Conservation (phyloP, 2,329 filamentous ascomycete species). For the Aspergillus novofumigatus region DNA sequence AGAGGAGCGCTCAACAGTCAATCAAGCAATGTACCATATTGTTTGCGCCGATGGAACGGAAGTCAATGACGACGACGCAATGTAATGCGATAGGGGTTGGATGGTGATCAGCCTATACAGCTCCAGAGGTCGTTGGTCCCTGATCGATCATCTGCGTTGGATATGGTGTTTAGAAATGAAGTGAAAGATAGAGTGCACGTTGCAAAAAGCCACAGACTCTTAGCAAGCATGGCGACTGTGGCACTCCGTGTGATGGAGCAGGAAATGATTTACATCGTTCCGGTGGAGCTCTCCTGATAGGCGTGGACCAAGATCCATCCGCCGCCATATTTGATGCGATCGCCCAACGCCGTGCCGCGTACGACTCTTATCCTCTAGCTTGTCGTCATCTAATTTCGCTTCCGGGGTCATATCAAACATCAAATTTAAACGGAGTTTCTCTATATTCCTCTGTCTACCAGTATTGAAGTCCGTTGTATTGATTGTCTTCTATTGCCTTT, state of each 20-base stretch:
- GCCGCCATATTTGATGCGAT: not conserved
- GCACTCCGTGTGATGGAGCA: not conserved
- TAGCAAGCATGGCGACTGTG: not conserved
- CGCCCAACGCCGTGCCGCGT: not conserved
- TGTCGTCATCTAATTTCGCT: not conserved
- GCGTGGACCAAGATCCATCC: not conserved
- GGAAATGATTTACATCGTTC: conserved; percentile 10
- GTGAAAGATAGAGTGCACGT: conserved; percentile 3
- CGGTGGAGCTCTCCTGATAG: conserved; percentile 3
- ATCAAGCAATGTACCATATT: conserved; percentile 10
- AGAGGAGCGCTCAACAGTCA: conserved; percentile 1
- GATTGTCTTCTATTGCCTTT: not conserved
- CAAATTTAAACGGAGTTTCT: not conserved
- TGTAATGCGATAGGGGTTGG: not conserved
- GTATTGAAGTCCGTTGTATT: not conserved
- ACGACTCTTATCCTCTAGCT: not conserved
- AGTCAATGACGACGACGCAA: conserved; percentile 10
- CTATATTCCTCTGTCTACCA: not conserved
- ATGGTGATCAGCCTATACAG: not conserved
- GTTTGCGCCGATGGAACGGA: not conserved
- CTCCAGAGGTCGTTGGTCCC: not conserved
- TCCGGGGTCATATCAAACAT: not conserved
- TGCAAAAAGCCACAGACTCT: conserved; percentile 8
- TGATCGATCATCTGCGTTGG: not conserved
- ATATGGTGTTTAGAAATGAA: not conserved